Evolutionary conservation across 2,329 filamentous ascomycete genomes (phyloP), one percentile per base, ranked within the genome.

Genomic region (Xylaria sp.): DNA sequence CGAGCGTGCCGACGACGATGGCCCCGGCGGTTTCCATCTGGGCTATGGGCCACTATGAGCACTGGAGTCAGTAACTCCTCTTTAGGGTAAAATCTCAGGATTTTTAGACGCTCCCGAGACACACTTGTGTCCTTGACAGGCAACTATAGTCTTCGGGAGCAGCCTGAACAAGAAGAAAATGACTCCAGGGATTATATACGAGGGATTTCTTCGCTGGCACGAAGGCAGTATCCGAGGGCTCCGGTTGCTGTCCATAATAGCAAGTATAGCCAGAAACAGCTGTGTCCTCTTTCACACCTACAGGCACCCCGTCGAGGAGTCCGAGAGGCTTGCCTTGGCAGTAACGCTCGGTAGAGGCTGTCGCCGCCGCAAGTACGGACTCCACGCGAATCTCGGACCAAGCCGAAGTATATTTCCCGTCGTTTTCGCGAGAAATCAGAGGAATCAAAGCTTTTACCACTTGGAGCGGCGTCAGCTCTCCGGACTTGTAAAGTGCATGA

Each of bases 221-320:
- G 84, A 83, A 86, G 67, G 76, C 81, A 2, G 78, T 75, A 40
- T 80, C 71, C 1, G 80, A 84, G 60, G 85, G 83, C 66, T 89
- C 82, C 47, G 88, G 80, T 64, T 79, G 83, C 70, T 89, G 88
- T 21, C 90, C 92, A 50, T 85, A 78, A 56, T 87, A 89, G 65
- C 83, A 86, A 53, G 85, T 83, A 73, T 92, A 94, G 14, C 90
- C 92, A 66, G 86, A 82, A 33, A 93, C 80, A 66, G 89, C 83
- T 15, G 89, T 83, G 71, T 96, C 92, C 72, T 96, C 92, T 78
- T 97, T 96, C 70, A 95, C 86, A 0, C 89, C 90, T 51, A 96
- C 85, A 0, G 92, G 93, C 0, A 96, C 87, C 12, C 93, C 93
- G 71, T 97, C 93, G 7, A 96, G 79, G 4, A 91, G 78, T 12